Conservation (phyloP, 208 protist genomes). For the Trypanosoma cruzi region DNA sequence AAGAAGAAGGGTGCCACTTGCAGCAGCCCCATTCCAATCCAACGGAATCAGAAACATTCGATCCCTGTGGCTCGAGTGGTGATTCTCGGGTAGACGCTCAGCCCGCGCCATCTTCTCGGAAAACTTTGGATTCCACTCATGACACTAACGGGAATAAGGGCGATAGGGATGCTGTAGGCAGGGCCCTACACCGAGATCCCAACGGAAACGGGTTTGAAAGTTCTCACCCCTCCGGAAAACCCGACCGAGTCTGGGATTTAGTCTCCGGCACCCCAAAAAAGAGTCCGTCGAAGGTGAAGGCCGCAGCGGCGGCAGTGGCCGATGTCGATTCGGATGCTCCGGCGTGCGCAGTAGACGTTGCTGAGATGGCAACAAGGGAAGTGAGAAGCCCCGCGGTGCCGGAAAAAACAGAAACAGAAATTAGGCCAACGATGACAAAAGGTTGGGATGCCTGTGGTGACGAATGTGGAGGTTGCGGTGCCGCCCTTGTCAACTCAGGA, state of each 20-base stretch:
- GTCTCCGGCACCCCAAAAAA: not conserved
- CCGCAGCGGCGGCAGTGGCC: not conserved
- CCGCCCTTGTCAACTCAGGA: not conserved
- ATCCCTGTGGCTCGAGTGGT: not conserved
- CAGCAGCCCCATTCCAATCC: not conserved
- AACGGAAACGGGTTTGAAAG: not conserved
- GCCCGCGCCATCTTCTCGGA: not conserved
- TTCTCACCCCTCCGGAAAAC: not conserved
- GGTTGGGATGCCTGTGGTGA: not conserved
- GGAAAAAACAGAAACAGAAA: not conserved
- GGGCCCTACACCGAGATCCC: slow-evolving; percentile 2
- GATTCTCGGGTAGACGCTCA: not conserved
- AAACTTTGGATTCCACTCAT: not conserved
- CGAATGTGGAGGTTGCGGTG: not conserved
- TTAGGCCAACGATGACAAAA: not conserved
- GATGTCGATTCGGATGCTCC: not conserved
- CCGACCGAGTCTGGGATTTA: not conserved
- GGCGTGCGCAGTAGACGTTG: not conserved
- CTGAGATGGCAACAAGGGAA: not conserved
- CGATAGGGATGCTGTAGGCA: not conserved
- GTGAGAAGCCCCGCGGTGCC: not conserved
- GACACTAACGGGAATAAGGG: not conserved
- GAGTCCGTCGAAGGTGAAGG: not conserved
- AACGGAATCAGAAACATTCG: not conserved
- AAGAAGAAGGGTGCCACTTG: not conserved